Conservation (phyloP, 2,329 filamentous ascomycete genomes). For the Fusarium proliferatum region DNA sequence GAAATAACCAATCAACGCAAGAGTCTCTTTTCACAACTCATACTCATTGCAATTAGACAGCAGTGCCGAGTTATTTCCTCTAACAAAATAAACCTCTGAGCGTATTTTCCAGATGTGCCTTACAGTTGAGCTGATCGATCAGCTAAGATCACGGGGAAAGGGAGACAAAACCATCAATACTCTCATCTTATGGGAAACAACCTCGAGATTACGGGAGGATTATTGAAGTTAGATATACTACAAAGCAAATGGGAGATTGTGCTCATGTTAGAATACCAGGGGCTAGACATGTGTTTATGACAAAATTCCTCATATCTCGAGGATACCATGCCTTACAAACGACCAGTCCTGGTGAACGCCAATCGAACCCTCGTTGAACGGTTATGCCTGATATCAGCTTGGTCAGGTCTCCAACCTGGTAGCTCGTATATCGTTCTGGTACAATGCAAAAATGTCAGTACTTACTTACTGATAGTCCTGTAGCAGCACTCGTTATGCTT, state of each 20-base stretch:
- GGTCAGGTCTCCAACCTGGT: not conserved
- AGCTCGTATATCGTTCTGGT: not conserved
- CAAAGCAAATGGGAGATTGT: not conserved
- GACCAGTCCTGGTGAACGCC: not conserved
- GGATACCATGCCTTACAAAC: not conserved
- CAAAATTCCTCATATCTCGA: not conserved
- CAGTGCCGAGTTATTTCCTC: not conserved
- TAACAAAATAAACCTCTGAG: not conserved
- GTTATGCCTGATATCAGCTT: not conserved
- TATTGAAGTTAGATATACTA: not conserved
- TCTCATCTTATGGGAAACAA: not conserved
- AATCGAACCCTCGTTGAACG: not conserved
- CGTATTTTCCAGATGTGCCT: not conserved
- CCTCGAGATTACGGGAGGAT: not conserved
- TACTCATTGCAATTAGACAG: not conserved
- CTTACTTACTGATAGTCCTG: accelerated
- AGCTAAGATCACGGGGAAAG: not conserved
- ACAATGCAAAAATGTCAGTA: not conserved
- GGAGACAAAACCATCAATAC: not conserved
- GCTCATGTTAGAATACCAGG: no score
- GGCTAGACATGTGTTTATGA: not conserved
- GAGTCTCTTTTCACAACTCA: not conserved
- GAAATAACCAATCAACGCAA: slow-evolving; percentile 16
- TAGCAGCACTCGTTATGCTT: not conserved
- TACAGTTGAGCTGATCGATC: not conserved